These are phyloP conservation scores for Melampsora larici-populina DNA, from an alignment of 1,284 basidiomycete genomes.

Conservation along the genomic window DNA sequence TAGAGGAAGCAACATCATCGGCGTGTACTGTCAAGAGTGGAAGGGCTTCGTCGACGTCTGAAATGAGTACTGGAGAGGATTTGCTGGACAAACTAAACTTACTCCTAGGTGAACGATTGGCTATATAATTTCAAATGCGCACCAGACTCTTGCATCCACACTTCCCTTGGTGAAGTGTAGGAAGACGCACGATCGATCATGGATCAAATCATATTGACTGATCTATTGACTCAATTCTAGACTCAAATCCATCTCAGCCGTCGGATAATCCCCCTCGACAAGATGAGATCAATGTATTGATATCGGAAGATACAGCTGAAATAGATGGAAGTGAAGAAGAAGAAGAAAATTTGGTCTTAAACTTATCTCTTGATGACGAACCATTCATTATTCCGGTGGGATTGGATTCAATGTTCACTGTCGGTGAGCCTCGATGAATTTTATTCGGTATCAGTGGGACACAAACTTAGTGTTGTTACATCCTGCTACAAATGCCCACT, in stretches of 20 bases:
- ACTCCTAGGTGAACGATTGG: no score
- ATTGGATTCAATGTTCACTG: slow-evolving; percentile 51
- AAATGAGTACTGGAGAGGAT: no score
- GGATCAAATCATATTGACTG: no score
- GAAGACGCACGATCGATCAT: no score
- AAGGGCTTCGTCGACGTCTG: neutral
- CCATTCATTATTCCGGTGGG: slow-evolving; percentile 49
- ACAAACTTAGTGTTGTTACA: slow-evolving; percentile 49
- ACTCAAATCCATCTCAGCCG: neutral
- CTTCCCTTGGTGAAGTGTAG: no score
- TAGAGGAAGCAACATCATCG: neutral
- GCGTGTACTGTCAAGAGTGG: neutral
- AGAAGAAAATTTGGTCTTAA: slow-evolving; percentile 29
- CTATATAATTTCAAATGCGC: no score
- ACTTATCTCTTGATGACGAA: slow-evolving; percentile 34
- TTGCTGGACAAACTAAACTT: no score
- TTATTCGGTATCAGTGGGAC: slow-evolving; percentile 55
- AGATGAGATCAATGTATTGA: neutral
- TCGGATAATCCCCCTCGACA: neutral
- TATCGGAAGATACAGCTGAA: neutral
- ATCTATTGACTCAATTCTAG: neutral
- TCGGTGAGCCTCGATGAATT: slow-evolving; percentile 43
- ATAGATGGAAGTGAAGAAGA: slow-evolving; percentile 10
- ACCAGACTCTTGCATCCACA: no score
- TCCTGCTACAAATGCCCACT: slow-evolving; percentile 54